Evolutionary conservation across 1,139 yeast genomes (phyloP), one percentile per base, ranked within the genome.

Genomic region (Suhomyces panamericanus): DNA sequence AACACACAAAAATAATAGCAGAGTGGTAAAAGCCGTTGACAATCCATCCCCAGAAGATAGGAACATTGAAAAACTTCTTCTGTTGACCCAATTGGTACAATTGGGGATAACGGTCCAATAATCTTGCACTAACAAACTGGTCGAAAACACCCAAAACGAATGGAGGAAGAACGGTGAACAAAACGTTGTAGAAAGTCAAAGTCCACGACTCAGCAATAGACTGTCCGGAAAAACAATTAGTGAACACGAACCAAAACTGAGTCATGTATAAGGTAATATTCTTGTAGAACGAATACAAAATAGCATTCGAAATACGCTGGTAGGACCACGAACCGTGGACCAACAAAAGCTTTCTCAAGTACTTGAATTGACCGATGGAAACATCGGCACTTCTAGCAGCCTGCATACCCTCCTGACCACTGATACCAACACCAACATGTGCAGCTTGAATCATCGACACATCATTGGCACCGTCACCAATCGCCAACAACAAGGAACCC

Each of bases 391-490:
- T 85, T 65, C 99, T 78, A 0, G 99, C 98, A 8, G 99, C 99
- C 66, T 95, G 99, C 90, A 91, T 91, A 56, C 99, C 99, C 69
- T 95, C 99, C 88, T 89, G 87, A 56, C 99, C 99, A 59, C 95
- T 88, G 54, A 93, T 93, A 62, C 99, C 99, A 37, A 93, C 95
- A 49, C 99, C 99, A 41, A 93, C 96, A 65, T 93, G 96, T 0
- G 99, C 99, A 12, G 98, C 97, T 66, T 93, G 99, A 55, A 93
- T 93, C 99, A 93, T 93, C 36, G 96, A 87, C 27, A 93, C 99
- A 70, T 93, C 99, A 61, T 93, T 93, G 4, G 99, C 97, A 55
- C 99, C 99, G 68, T 93, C 99, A 43, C 99, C 99, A 60, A 93
- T 87, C 0, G 99, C 98, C 49, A 95, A 73, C 22, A 95, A 69